Evolutionary conservation across 306 rosid genomes (phyloP), one percentile per base, ranked within the genome.

Genomic region (Vicia faba): DNA sequence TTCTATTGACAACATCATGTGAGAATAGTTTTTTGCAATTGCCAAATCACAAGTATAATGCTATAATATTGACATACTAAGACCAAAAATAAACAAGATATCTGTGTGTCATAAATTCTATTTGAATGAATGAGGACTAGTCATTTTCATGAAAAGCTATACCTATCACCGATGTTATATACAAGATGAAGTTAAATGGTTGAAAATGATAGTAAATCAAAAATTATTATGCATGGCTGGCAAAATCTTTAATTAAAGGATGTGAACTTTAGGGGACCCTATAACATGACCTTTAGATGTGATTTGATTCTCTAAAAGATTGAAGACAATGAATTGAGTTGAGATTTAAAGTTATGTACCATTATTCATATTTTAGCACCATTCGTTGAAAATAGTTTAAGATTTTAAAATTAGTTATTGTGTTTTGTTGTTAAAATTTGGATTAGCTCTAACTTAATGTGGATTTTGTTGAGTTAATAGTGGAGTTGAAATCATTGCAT

Each of bases 201-300:
- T 72, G 80, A 81, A 81, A 77, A 66, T 69, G 78, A 77, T 74
- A 13, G 72, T 45, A 56, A 67, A 18, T 76, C 66, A 3, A 59
- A 61, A 64, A 61, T 67, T 44, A 71, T 70, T 80, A 7, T 26
- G 57, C 11, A 43, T 68, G 15, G 14, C 5, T 72, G 79, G 55
- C 70, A 4, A 35, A 14, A 28, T 28, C 38, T 54, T 65, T 61
- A 71, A 80, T 71, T 81, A 36, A 58, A 57, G 51, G 64, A 59
- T 73, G 77, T 51, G 5, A 49, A 57, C 40, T 19, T 53, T 4
- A 9, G n/a, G 66, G 67, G 28, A 25, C 58, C 71, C 31, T 60
- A 5, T 43, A 66, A 36, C 57, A 11, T 71, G 38, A 33, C 28
- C 35, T 53, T 19, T 54, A 43, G 49, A 76, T 43, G 63, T 46